Evolutionary conservation across 179 eudicot genomes (phyloP).

Genomic region (Patellifolia procumbens): DNA sequence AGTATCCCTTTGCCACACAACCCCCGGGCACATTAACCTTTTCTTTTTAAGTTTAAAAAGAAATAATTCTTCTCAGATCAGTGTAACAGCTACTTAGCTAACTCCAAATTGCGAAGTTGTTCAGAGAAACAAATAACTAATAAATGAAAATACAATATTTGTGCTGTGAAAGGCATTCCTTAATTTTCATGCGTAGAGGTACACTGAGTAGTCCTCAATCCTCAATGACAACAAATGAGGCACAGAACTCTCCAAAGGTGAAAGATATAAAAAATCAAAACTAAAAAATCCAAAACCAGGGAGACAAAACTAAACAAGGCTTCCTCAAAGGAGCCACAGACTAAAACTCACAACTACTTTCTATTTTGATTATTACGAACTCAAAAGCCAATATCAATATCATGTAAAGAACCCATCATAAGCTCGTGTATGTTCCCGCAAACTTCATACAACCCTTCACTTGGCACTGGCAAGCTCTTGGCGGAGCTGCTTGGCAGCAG

Average conservation of each 20-base stretch:
- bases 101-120: neutral
- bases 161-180: neutral
- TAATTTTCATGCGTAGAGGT: slow-evolving; percentile 18
- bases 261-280: neutral
- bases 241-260: slow-evolving; percentile 17
- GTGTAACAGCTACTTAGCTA: too few species aligned
- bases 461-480: slow-evolving; percentile 84
- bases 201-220: slow-evolving; percentile 22
- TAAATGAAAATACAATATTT: neutral
- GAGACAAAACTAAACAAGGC: slow-evolving; percentile 27
- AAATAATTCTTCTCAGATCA: too few species aligned
- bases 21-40: too few species aligned
- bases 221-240: slow-evolving; percentile 9
- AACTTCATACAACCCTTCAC: slow-evolving; percentile 31
- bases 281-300: slow-evolving; percentile 23
- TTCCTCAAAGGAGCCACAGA: slow-evolving; percentile 17
- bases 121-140: neutral
- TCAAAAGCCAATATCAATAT: slow-evolving; percentile 28
- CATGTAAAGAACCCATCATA: slow-evolving; percentile 24
- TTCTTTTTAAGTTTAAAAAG: too few species aligned
- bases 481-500: slow-evolving; percentile 83
- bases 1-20: too few species aligned
- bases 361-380: slow-evolving; percentile 31
- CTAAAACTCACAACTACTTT: slow-evolving; percentile 27
- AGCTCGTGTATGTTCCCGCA: neutral